These are phyloP conservation scores for Tylopilus sp. DNA, from an alignment of 768 basidiomycete genomes.

Conservation along the genomic window DNA sequence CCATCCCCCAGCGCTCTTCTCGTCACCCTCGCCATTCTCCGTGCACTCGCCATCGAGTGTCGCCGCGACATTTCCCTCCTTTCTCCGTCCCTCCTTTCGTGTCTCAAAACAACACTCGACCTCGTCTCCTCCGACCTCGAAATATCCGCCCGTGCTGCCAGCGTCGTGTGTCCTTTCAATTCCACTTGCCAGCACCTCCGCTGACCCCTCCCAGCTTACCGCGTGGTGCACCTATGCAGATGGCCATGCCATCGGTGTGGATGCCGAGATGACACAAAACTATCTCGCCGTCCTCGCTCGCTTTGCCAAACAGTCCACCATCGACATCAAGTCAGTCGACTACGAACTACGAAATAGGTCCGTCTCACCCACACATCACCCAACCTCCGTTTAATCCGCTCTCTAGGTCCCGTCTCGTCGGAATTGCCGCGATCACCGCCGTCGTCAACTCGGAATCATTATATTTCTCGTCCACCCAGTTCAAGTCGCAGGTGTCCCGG, in stretches of 20 bases:
- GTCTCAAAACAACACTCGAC: slow-evolving; percentile 55
- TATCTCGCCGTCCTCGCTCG: slow-evolving; percentile 66
- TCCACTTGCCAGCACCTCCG: background rate
- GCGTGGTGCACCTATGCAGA: slow-evolving; percentile 93
- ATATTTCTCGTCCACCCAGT: slow-evolving; percentile 68
- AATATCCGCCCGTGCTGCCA: slow-evolving; percentile 72
- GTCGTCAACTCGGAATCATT: slow-evolving; percentile 83
- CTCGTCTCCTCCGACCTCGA: slow-evolving; percentile 66
- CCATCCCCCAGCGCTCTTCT: slow-evolving; percentile 56
- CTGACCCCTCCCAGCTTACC: slow-evolving; percentile 57
- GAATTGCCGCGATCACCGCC: slow-evolving; percentile 77
- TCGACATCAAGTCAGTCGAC: slow-evolving; percentile 48
- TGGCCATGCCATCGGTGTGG: slow-evolving; percentile 77
- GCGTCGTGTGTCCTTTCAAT: slow-evolving; percentile 54
- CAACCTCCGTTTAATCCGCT: background rate
- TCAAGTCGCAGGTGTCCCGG: slow-evolving; percentile 63
- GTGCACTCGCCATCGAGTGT: slow-evolving; percentile 82
- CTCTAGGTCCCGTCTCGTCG: slow-evolving; percentile 76
- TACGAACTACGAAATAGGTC: slow-evolving; percentile 75
- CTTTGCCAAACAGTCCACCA: slow-evolving; percentile 61
- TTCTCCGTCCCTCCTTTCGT: slow-evolving; percentile 64
- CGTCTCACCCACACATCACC: background rate
- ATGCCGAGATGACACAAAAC: slow-evolving; percentile 61
- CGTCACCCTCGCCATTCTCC: slow-evolving; percentile 79
- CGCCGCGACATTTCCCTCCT: slow-evolving; percentile 76